Evolutionary conservation across 129 eudicot species (phyloP).

Genomic region (Pittosporum tobira): DNA sequence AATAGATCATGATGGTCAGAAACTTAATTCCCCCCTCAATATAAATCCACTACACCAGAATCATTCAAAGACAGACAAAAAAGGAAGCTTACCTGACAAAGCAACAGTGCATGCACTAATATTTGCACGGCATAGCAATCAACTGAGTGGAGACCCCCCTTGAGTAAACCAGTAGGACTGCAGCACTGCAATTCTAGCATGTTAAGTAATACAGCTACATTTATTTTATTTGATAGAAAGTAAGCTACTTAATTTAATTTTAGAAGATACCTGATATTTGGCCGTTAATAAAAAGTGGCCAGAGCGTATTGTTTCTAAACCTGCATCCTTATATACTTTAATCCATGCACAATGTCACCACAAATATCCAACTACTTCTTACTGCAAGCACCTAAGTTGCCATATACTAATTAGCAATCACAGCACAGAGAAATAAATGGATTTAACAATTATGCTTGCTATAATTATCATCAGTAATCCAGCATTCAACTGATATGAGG

Average conservation of each 20-base stretch:
- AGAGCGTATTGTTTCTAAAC: no score
- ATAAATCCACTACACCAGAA: constrained; percentile 12
- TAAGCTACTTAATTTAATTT: background rate
- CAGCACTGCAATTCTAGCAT: constrained; percentile 34
- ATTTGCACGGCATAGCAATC: constrained; percentile 20
- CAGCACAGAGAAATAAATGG: background rate
- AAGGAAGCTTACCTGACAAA: constrained; percentile 22
- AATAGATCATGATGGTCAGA: background rate
- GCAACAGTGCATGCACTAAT: constrained; percentile 45
- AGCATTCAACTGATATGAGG: background rate
- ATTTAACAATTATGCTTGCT: background rate
- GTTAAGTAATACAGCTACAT: constrained; percentile 13
- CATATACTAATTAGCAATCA: background rate
- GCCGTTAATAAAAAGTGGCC: no score
- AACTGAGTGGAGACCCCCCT: constrained; percentile 36
- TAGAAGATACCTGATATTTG: background rate
- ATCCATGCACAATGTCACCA: no score
- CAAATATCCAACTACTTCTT: constrained; percentile 3
- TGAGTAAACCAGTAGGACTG: constrained; percentile 36
- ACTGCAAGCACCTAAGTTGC: background rate
- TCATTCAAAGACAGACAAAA: constrained; percentile 13
- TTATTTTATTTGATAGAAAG: no score
- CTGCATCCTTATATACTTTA: constrained; percentile 5
- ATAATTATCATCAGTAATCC: constrained; percentile 9
- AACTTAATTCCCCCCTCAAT: background rate